Conservation (phyloP, 1,284 basidiomycete genomes). For the Ustilago cynodontis region DNA sequence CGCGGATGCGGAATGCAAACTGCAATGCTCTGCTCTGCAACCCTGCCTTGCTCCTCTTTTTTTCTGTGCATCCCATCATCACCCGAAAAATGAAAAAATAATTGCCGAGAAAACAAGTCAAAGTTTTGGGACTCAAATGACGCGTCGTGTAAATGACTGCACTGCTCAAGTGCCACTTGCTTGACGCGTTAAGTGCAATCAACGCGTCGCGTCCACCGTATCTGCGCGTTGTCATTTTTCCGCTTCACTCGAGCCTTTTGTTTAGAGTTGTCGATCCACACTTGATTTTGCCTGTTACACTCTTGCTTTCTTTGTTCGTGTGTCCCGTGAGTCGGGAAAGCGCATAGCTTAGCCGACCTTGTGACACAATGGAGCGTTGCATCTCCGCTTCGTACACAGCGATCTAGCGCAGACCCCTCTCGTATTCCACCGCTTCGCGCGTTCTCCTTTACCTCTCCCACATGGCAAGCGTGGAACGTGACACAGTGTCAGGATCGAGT, state of each 20-base stretch:
- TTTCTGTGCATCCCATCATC: neutral
- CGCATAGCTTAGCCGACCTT: neutral
- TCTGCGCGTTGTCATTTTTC: conserved; percentile 3
- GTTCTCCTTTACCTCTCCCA: neutral
- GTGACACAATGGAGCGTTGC: neutral
- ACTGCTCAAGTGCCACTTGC: conserved; percentile 3
- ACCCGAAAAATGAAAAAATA: conserved; percentile 15
- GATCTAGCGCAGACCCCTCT: neutral
- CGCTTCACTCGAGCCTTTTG: neutral
- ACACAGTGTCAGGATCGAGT: neutral
- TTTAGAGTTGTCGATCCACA: conserved; percentile 5
- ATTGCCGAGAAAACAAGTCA: conserved; percentile 10
- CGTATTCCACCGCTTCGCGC: neutral
- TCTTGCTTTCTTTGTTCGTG: neutral
- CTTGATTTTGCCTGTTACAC: neutral
- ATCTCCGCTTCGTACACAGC: neutral
- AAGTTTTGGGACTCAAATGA: neutral
- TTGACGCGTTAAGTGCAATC: conserved; percentile 9
- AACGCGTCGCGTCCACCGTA: conserved; percentile 29
- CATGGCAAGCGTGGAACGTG: too few relatives aligned
- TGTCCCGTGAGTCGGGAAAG: neutral
- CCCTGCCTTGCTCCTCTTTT: neutral
- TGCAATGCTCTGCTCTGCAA: conserved; percentile 1
- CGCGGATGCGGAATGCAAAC: conserved; percentile 25
- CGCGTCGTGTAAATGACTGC: conserved; percentile 26